A percentile compares a stretch with the other conserved stretches of the same genome.
Conservation (phyloP, 2,329 filamentous ascomycete genomes). For the Curvularia lunata region DNA sequence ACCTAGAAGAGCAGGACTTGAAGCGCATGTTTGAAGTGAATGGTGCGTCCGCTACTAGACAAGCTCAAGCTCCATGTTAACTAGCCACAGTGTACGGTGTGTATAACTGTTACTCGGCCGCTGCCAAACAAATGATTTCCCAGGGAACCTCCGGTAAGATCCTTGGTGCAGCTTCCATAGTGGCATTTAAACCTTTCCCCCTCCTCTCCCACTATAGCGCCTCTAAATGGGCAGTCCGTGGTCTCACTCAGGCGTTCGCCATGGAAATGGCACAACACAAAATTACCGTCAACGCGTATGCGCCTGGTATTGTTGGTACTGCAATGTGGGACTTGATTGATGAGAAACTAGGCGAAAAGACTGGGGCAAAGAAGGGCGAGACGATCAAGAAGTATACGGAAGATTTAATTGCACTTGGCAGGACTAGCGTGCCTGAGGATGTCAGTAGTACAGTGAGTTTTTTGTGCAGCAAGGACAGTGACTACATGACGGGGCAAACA, state of each 20-base stretch:
- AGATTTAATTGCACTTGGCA: conserved; percentile 63
- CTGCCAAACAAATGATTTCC: conserved; percentile 68
- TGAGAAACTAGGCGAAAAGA: conserved; percentile 61
- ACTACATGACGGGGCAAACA: conserved; percentile 71
- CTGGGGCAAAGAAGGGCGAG: conserved; percentile 59
- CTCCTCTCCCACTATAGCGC: conserved; percentile 68
- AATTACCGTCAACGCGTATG: conserved; percentile 72
- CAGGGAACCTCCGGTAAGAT: conserved; percentile 61
- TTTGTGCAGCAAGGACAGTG: conserved; percentile 63
- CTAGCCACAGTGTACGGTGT: conserved; percentile 60
- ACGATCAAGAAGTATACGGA: conserved; percentile 62
- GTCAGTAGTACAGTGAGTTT: conserved; percentile 69
- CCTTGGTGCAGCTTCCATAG: conserved; percentile 60
- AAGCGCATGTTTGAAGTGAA: conserved; percentile 68
- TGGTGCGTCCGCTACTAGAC: conserved; percentile 20
- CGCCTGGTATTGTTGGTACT: conserved; percentile 71
- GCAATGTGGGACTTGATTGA: conserved; percentile 74
- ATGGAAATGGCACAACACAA: conserved; percentile 69
- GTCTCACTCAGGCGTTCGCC: conserved; percentile 69
- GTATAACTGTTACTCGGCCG: conserved; percentile 68
- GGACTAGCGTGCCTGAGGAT: conserved; percentile 67
- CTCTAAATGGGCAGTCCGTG: conserved; percentile 70
- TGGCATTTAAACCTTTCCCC: conserved; percentile 65
- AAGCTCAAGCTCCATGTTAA: not conserved
- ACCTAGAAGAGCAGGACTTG: conserved; percentile 64